Conservation (phyloP, 1,139 yeast genomes). For the Debaryomycetaceae sp. region DNA sequence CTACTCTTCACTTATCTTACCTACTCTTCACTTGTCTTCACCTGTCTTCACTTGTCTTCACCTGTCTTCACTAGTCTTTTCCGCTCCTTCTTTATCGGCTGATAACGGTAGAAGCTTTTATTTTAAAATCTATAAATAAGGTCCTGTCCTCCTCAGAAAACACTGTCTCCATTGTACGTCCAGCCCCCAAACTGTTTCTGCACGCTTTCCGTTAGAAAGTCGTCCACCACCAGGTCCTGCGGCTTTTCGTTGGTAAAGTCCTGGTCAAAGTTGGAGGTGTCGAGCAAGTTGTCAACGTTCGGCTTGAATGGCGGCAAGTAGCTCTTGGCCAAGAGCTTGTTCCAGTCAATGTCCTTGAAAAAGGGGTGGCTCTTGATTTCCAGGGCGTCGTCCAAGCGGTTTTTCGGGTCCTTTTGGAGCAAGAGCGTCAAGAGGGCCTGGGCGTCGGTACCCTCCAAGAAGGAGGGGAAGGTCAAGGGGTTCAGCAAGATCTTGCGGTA, state of each 20-base stretch:
- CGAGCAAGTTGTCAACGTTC: constrained; percentile 73
- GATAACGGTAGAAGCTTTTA: background rate
- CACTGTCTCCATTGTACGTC: constrained; percentile 74
- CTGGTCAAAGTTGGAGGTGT: constrained; percentile 85
- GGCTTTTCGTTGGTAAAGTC: constrained; percentile 93
- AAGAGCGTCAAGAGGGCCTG: constrained; percentile 69
- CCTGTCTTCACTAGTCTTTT: background rate
- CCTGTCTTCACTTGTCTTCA: background rate
- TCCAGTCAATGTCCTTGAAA: constrained; percentile 89
- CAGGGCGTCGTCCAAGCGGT: constrained; percentile 72
- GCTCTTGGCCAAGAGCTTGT: constrained; percentile 69
- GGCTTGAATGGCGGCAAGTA: constrained; percentile 96
- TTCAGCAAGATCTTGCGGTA: constrained; percentile 85
- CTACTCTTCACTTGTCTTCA: background rate
- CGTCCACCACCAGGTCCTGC: constrained; percentile 91
- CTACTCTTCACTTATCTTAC: background rate
- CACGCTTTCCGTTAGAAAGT: constrained; percentile 76
- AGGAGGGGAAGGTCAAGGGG: constrained; percentile 80
- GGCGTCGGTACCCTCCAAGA: constrained; percentile 75
- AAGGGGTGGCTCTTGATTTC: constrained; percentile 81
- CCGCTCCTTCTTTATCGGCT: background rate
- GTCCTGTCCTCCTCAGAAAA: constrained; percentile 2
- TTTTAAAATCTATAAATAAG: background rate
- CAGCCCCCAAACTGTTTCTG: constrained; percentile 98
- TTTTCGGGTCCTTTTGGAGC: constrained; percentile 74